These are phyloP conservation scores for Colletotrichum gloeosporioides DNA, from an alignment of 2,329 filamentous ascomycete species.

Conservation along the genomic window DNA sequence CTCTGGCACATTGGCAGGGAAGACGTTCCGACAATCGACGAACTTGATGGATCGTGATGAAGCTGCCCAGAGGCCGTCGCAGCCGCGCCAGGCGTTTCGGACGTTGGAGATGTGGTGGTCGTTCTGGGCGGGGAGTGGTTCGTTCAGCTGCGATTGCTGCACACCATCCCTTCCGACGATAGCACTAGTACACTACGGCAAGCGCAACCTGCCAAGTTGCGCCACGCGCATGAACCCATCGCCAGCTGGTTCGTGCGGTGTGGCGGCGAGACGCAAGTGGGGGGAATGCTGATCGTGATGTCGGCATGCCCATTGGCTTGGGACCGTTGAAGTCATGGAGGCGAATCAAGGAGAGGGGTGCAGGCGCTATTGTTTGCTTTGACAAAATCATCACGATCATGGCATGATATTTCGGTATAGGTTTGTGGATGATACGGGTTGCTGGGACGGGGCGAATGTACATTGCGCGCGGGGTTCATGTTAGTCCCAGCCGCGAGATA, in stretches of 20 bases:
- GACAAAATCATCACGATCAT: background rate
- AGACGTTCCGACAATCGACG: rapidly evolving
- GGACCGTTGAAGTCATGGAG: background rate
- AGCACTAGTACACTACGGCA: background rate
- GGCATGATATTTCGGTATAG: background rate
- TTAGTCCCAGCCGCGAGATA: constrained; percentile 52
- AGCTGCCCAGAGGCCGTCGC: background rate
- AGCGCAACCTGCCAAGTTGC: background rate
- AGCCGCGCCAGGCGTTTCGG: background rate
- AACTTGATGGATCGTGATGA: background rate
- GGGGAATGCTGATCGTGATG: background rate
- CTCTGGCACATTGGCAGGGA: background rate
- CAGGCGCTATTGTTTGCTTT: background rate
- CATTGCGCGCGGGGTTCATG: background rate
- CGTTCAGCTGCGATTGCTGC: background rate
- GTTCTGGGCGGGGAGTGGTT: background rate
- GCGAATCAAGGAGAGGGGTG: background rate
- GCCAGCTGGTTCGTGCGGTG: background rate
- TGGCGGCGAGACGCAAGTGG: background rate
- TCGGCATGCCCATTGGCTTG: background rate
- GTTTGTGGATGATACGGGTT: background rate
- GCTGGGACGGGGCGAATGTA: background rate
- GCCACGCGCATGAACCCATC: background rate
- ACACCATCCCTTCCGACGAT: background rate
- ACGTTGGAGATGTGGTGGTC: background rate